These are phyloP conservation scores for Xerocomus potaroensis DNA, from an alignment of 768 basidiomycete species.

Conservation along the genomic window DNA sequence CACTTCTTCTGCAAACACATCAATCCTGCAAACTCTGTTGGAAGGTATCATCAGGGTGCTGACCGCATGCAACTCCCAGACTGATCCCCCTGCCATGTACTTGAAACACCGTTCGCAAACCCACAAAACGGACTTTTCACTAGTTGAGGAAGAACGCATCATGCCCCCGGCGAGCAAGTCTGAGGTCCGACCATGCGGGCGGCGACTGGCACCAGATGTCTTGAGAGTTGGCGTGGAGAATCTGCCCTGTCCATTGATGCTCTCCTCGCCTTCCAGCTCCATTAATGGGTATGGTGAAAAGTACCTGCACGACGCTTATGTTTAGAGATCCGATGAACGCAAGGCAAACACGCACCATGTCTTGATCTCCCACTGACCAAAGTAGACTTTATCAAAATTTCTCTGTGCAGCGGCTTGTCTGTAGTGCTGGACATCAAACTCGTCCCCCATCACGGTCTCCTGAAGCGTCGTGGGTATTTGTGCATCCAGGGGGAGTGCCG, in stretches of 20 bases:
- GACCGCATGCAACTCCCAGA: conserved; percentile 71
- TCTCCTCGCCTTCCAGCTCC: conserved; percentile 62
- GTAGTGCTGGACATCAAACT: conserved; percentile 64
- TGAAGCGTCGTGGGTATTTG: conserved; percentile 19
- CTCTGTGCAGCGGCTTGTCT: conserved; percentile 63
- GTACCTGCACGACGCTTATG: conserved; percentile 52
- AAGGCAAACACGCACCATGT: conserved; percentile 62
- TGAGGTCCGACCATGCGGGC: conserved; percentile 69
- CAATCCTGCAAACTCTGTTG: conserved; percentile 4
- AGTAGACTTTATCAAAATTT: conserved; percentile 85
- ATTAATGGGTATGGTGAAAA: conserved; percentile 87
- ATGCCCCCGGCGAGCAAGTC: conserved; percentile 67
- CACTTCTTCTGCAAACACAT: conserved; percentile 56
- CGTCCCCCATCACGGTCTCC: conserved; percentile 58
- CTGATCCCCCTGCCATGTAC: conserved; percentile 75
- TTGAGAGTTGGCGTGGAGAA: conserved; percentile 30
- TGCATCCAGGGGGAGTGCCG: conserved; percentile 5
- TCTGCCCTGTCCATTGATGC: conserved; percentile 20
- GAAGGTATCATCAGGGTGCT: conserved; percentile 20
- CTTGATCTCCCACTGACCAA: conserved; percentile 82
- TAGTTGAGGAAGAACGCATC: conserved; percentile 39
- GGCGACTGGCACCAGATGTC: conserved; percentile 49
- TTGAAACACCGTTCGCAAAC: conserved; percentile 96
- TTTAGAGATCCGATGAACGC: not conserved
- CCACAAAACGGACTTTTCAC: conserved; percentile 59